These are phyloP conservation scores for Cryptococcus wingfieldii DNA, from an alignment of 1,284 basidiomycete genomes.

Conservation along the genomic window DNA sequence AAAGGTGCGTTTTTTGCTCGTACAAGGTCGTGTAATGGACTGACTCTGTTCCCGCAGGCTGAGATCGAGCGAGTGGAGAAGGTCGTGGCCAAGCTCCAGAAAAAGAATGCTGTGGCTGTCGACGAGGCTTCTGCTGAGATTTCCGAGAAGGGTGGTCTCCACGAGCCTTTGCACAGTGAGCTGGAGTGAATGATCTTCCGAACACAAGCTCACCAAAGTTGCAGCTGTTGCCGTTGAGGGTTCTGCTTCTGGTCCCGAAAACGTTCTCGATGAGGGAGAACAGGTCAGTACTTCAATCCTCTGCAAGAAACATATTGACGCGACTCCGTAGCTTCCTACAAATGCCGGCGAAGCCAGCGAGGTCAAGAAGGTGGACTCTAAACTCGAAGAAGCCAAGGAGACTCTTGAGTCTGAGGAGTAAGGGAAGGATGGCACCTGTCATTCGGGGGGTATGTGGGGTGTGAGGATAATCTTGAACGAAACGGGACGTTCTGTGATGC, in stretches of 20 bases:
- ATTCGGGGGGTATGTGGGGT: too few relatives aligned
- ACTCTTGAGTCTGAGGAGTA: background rate
- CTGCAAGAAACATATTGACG: background rate
- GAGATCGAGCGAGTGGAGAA: slow-evolving; percentile 67
- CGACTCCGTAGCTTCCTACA: slow-evolving; percentile 50
- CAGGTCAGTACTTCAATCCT: slow-evolving; percentile 6
- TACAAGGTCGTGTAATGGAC: background rate
- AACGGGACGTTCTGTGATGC: too few relatives aligned
- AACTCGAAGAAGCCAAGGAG: slow-evolving; percentile 54
- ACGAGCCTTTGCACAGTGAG: slow-evolving; percentile 37
- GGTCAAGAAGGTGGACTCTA: slow-evolving; percentile 53
- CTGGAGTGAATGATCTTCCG: background rate
- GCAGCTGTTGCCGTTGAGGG: slow-evolving; percentile 29
- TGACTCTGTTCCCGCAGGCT: slow-evolving; percentile 62
- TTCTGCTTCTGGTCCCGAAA: slow-evolving; percentile 22
- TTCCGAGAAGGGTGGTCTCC: slow-evolving; percentile 22
- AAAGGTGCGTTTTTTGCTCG: slow-evolving; percentile 33
- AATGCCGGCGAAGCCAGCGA: slow-evolving; percentile 55
- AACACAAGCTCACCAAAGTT: background rate
- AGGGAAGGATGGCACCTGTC: too few relatives aligned
- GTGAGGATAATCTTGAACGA: too few relatives aligned
- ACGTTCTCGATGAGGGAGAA: slow-evolving; percentile 26
- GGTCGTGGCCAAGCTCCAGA: slow-evolving; percentile 53
- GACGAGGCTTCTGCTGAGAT: slow-evolving; percentile 18
- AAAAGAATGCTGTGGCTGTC: slow-evolving; percentile 40